These are phyloP conservation scores for Aspergillus tamarii DNA, from an alignment of 2,329 filamentous ascomycete genomes.

Conservation along the genomic window DNA sequence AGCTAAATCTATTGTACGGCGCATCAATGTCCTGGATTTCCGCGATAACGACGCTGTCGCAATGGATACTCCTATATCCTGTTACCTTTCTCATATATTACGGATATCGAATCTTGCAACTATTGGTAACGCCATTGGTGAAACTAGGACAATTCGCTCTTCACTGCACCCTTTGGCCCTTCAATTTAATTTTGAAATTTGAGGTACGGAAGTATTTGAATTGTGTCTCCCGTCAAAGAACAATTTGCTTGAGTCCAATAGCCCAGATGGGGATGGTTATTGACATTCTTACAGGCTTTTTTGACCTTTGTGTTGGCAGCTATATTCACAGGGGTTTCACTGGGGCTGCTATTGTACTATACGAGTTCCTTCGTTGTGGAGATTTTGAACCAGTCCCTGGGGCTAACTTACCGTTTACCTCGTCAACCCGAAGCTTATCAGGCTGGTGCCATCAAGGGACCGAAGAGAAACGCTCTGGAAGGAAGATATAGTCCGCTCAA, in stretches of 20 bases:
- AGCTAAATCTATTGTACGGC: neutral
- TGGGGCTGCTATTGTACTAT: slow-evolving; percentile 63
- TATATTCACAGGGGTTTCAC: slow-evolving; percentile 65
- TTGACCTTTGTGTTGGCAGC: slow-evolving; percentile 67
- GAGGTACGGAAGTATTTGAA: slow-evolving; percentile 50
- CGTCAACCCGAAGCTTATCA: neutral
- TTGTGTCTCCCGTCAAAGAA: neutral
- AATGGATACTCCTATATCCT: slow-evolving; percentile 14
- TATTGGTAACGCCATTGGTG: slow-evolving; percentile 52
- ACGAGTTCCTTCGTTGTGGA: slow-evolving; percentile 60
- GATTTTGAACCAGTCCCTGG: slow-evolving; percentile 51
- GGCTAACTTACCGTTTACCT: slow-evolving; percentile 24
- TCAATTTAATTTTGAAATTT: slow-evolving; percentile 55
- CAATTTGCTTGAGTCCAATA: neutral
- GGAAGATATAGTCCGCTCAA: neutral
- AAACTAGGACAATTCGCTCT: slow-evolving; percentile 50
- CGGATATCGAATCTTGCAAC: slow-evolving; percentile 35
- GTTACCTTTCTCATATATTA: slow-evolving; percentile 22
- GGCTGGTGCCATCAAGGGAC: neutral
- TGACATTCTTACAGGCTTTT: slow-evolving; percentile 38
- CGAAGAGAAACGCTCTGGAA: neutral
- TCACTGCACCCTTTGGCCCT: slow-evolving; percentile 50
- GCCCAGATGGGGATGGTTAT: neutral
- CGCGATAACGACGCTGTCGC: slow-evolving; percentile 11
- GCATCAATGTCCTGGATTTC: slow-evolving; percentile 18